phyloP scores from a whole-genome alignment of 306 rosid genomes.

The Dryas drummondii region DNA sequence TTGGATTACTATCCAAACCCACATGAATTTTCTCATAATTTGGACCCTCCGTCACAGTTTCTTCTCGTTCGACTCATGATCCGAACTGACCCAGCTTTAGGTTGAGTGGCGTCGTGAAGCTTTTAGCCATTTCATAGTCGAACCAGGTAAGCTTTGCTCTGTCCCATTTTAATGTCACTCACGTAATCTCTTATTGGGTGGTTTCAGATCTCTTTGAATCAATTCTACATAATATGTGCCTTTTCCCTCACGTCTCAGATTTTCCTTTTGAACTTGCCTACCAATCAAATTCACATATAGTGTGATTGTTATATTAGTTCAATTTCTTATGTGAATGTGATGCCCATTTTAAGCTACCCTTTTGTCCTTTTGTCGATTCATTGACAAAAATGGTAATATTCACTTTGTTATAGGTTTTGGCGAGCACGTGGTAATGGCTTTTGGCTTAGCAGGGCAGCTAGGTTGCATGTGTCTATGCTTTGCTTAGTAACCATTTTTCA shows the following conservation, averaged over 20 bases:
- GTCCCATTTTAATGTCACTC: neutral
- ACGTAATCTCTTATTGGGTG: neutral
- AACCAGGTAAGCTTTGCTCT: conserved; percentile 6
- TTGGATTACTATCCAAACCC: neutral
- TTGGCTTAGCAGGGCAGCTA: conserved; percentile 11
- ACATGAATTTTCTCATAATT: neutral
- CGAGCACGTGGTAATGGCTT: neutral
- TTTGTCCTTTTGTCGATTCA: neutral
- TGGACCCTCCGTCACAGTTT: neutral
- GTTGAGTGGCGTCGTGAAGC: conserved; percentile 1
- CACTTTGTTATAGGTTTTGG: neutral
- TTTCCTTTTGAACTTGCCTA: neutral
- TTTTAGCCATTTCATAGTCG: neutral
- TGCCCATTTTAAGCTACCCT: neutral
- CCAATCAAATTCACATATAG: neutral
- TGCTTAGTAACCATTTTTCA: neutral
- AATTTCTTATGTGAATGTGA: neutral
- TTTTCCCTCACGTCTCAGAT: conserved; percentile 14
- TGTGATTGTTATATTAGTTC: neutral
- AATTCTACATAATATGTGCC: conserved; percentile 4
- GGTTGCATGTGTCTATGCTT: neutral
- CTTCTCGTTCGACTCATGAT: neutral
- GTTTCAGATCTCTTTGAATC: neutral
- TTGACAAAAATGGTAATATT: neutral
- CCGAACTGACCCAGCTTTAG: neutral